A percentile compares a stretch with the other conserved stretches of the same genome.
These are phyloP conservation scores for Rubroshorea leprosula DNA, from an alignment of 345 rosid genomes.

Conservation along the genomic window DNA sequence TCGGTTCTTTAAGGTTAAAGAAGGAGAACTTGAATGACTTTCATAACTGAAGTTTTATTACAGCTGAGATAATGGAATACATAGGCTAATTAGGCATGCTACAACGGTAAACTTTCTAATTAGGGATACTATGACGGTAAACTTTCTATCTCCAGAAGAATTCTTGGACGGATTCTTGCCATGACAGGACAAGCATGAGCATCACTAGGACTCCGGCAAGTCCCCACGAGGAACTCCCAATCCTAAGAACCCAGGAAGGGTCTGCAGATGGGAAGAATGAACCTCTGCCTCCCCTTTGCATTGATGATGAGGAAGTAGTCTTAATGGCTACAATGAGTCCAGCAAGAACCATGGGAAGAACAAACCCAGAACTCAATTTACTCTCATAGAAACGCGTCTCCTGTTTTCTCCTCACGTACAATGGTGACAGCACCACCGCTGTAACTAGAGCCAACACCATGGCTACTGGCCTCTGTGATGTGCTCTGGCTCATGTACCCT, in stretches of 20 bases:
- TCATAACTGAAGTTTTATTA: no score
- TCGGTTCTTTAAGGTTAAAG: no score
- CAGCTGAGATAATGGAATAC: no score
- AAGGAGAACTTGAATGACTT: no score
- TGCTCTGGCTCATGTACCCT: constrained; percentile 13
- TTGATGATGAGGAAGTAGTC: constrained; percentile 29
- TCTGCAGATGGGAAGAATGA: constrained; percentile 33
- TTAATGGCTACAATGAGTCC: constrained; percentile 51
- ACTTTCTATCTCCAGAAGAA: constrained; percentile 17
- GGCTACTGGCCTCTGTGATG: constrained; percentile 50
- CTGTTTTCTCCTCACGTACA: constrained; percentile 25
- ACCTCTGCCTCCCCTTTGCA: constrained; percentile 13
- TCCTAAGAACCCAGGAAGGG: constrained; percentile 47
- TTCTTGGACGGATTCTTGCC: constrained; percentile 50
- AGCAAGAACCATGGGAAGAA: constrained; percentile 51
- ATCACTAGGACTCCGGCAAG: constrained; percentile 46
- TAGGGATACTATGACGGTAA: no score
- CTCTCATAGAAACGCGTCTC: constrained; percentile 26
- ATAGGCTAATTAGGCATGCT: no score
- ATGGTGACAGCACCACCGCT: constrained; percentile 45
- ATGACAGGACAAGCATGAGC: constrained; percentile 54
- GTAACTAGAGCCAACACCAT: constrained; percentile 51
- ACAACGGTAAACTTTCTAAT: no score
- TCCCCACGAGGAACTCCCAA: constrained; percentile 60
- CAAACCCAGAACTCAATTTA: constrained; percentile 39